Base-by-base conservation (phyloP, 2,329 filamentous ascomycete genomes). In the Penicillium crustosum region DNA sequence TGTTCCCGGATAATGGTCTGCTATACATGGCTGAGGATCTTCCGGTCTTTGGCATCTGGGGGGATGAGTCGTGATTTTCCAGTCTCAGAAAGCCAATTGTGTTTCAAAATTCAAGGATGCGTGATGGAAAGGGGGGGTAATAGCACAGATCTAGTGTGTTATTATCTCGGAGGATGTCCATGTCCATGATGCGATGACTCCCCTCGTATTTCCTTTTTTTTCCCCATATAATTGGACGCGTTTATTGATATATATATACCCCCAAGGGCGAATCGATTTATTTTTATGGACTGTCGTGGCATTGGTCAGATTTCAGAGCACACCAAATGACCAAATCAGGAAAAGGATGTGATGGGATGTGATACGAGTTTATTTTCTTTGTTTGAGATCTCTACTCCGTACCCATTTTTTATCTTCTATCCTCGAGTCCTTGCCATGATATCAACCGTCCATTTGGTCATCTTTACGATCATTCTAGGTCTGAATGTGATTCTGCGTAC, bases 11-110 rank as follows among this genome's bases (percentile, higher is more conserved):
- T 5, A 72, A 72, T 41, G 70, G 70, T 1, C 60, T 73, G 15
- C 54, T 73, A 7, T 73, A 73, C 35, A 70, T 72, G 68, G 70
- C 71, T 0, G 71, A 73, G 33, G 71, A 73, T 53, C 59, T 73
- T 8, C 68, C 70, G 0, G 66, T 70, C 1, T 72, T 73, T 54
- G 71, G 70, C 4, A 61, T 72, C 6, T 73, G 71, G 68, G 66
- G 59, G 50, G 70, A 61, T 1, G 63, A 73, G 21, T 38, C 61
- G 13, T 68, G 60, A 64, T 44, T 31, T 27, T 15, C 4, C n/a
- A 17, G 19, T 9, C 2, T 29, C 6, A 7, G 31, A 6, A 21
- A 43, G 15, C 9, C 6, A 27, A 12, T 21, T 17, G 3, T 36
- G 29, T 45, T 21, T 17, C 12, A 38, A 31, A 4, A 4, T 10